Base-by-base conservation (phyloP, 805 yeast species). In the Cyberlindnera nakhonratchasimensis region DNA sequence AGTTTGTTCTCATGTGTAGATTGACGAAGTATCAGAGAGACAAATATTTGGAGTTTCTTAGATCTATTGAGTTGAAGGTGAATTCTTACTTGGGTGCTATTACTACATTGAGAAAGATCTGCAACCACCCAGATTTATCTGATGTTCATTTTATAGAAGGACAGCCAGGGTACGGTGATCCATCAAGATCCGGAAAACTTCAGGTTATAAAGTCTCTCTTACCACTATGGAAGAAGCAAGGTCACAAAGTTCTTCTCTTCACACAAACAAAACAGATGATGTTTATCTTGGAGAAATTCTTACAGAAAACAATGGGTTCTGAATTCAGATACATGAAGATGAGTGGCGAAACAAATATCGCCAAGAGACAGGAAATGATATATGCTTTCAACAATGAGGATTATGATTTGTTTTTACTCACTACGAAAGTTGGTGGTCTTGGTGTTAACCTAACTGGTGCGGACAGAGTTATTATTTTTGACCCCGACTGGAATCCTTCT, bases 401-500 rank as follows among this genome's bases (percentile, higher is more conserved):
- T 1, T 58, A 64, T 23, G 76, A 76, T 43, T 76, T 93, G 2
- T 93, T 93, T 59, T 63, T 93, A 18, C 66, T 93, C 29, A 93
- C 99, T 0, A 93, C 99, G 0, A 78, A 91, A 55, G 99, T 93
- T 6, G 99, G 99, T 17, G 99, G 99, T 0, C 67, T 93, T 29
- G 99, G 99, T 17, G 86, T 91, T 2, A 91, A 91, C 61, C 62
- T 91, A 34, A 91, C 96, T 0, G 98, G 98, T 3, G 98, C 99
- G 0, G 89, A 89, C 51, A 67, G 98, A 34, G 96, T 91, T 11
- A 87, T 91, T 18, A 91, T 91, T 13, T 91, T 76, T 59, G 99
- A 91, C 57, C 99, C 99, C 0, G 98, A 93, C 63, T 91, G 99
- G 99, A 91, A 91, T 57, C 99, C 99, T 1, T 88, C 96, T 1